phyloP scores from a whole-genome alignment of 805 yeast species.

The Pichia deserticola region DNA sequence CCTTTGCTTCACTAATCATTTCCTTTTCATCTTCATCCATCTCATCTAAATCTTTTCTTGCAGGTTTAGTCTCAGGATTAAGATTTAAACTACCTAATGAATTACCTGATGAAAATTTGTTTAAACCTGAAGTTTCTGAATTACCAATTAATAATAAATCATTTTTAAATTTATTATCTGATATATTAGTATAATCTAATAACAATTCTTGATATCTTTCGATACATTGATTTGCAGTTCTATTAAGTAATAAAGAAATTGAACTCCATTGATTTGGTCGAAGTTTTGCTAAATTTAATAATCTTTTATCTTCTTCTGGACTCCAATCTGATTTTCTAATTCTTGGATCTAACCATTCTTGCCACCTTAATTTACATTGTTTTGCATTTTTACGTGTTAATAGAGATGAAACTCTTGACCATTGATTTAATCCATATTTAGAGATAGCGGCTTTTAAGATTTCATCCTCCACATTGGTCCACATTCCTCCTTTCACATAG shows the following conservation, averaged over 20 bases:
- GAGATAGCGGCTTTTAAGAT: slow-evolving; percentile 84
- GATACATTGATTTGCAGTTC: slow-evolving; percentile 82
- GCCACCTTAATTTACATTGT: slow-evolving; percentile 92
- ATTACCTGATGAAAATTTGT: slow-evolving; percentile 8
- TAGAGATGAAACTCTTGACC: slow-evolving; percentile 88
- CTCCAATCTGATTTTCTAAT: slow-evolving; percentile 64
- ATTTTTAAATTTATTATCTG: slow-evolving; percentile 19
- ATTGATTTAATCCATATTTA: slow-evolving; percentile 89
- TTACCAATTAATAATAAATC: slow-evolving; percentile 21
- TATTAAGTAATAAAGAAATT: slow-evolving; percentile 69
- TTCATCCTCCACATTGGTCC: slow-evolving; percentile 85
- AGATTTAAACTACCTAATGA: slow-evolving; percentile 53
- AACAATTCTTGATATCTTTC: slow-evolving; percentile 74
- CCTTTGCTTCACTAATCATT: slow-evolving; percentile 91
- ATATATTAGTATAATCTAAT: slow-evolving; percentile 35
- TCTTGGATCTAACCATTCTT: slow-evolving; percentile 74
- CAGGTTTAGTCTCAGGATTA: slow-evolving; percentile 70
- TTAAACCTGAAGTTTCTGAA: slow-evolving; percentile 1
- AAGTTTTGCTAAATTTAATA: slow-evolving; percentile 56
- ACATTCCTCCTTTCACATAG: slow-evolving; percentile 80
- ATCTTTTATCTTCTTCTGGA: slow-evolving; percentile 64
- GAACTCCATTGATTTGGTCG: slow-evolving; percentile 95
- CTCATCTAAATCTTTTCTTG: slow-evolving; percentile 72
- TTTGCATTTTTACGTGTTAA: slow-evolving; percentile 79
- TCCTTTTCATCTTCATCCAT: slow-evolving; percentile 85